Evolutionary conservation across 495 filamentous ascomycete genomes (phyloP).

Genomic region (Penicillium canariense): DNA sequence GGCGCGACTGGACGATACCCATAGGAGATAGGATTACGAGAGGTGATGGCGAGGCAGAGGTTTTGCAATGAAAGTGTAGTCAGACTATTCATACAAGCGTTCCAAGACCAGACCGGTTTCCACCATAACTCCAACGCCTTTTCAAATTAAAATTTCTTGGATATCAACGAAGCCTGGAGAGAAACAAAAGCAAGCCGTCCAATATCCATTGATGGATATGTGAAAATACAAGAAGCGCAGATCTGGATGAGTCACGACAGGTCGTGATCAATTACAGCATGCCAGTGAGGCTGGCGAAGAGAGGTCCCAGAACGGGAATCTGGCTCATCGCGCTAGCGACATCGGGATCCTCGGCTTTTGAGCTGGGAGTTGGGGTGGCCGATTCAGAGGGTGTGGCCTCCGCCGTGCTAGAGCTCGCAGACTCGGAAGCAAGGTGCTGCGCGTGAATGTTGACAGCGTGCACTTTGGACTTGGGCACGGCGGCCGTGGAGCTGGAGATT

Average conservation of each 20-base stretch:
- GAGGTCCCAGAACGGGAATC: neutral
- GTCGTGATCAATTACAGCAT: neutral
- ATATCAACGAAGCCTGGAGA: constrained; percentile 17
- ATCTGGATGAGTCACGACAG: neutral
- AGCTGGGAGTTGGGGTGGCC: constrained; percentile 6
- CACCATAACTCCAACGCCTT: constrained; percentile 3
- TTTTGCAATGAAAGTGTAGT: constrained; percentile 1
- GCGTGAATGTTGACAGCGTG: constrained; percentile 6
- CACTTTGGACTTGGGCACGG: neutral
- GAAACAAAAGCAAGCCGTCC: constrained; percentile 9
- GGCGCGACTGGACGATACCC: constrained; percentile 60
- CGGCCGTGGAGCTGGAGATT: neutral
- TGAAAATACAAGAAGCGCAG: constrained; percentile 8
- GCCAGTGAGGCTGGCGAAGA: constrained; percentile 12
- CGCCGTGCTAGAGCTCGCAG: constrained; percentile 1
- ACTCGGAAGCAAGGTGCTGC: constrained; percentile 1
- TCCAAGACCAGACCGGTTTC: neutral
- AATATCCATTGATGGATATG: constrained; percentile 10
- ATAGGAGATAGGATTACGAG: constrained; percentile 5
- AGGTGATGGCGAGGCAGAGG: neutral
- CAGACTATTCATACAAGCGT: constrained; percentile 6
- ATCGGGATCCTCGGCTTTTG: neutral
- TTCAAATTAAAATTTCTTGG: constrained; percentile 21
- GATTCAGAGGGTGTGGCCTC: constrained; percentile 12
- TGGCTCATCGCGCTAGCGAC: constrained; percentile 1